A percentile compares a stretch with the other conserved stretches of the same genome.
Conservation (phyloP, 768 basidiomycete species). For the Russula dissimulans region DNA sequence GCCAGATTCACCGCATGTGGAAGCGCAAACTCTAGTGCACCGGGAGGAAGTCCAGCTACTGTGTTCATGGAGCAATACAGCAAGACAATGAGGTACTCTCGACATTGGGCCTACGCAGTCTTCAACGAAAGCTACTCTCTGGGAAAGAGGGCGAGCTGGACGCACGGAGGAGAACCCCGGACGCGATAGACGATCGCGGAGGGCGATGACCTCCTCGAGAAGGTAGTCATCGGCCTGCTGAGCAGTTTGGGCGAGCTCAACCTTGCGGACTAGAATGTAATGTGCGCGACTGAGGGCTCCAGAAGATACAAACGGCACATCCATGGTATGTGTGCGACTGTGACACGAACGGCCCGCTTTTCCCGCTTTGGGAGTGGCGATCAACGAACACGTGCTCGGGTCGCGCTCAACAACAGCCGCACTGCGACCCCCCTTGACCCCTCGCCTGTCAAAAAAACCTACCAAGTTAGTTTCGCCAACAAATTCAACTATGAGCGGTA, state of each 20-base stretch:
- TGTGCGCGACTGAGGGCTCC: constrained; percentile 69
- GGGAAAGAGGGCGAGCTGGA: constrained; percentile 14
- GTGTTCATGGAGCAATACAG: constrained; percentile 57
- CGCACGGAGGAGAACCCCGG: constrained; percentile 47
- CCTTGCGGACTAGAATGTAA: constrained; percentile 63
- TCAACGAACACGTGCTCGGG: constrained; percentile 1
- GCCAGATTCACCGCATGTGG: constrained; percentile 70
- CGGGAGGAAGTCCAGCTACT: constrained; percentile 32
- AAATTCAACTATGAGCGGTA: constrained; percentile 5
- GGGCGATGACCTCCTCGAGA: constrained; percentile 45
- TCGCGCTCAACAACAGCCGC: neutral
- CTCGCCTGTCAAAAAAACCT: neutral
- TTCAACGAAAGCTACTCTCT: neutral
- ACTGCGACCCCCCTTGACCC: neutral
- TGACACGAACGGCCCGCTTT: too few relatives aligned
- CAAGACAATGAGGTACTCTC: constrained; percentile 57
- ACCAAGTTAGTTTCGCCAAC: neutral
- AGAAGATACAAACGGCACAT: constrained; percentile 72
- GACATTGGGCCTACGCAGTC: constrained; percentile 47
- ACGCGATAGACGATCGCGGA: constrained; percentile 45
- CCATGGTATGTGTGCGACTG: constrained; percentile 34
- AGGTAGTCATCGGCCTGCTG: constrained; percentile 56
- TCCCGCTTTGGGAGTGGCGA: too few relatives aligned
- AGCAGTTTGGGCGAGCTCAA: constrained; percentile 51
- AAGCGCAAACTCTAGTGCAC: constrained; percentile 61